phyloP scores from a whole-genome alignment of 805 yeast species.

The Kurtzmaniella fragi region DNA sequence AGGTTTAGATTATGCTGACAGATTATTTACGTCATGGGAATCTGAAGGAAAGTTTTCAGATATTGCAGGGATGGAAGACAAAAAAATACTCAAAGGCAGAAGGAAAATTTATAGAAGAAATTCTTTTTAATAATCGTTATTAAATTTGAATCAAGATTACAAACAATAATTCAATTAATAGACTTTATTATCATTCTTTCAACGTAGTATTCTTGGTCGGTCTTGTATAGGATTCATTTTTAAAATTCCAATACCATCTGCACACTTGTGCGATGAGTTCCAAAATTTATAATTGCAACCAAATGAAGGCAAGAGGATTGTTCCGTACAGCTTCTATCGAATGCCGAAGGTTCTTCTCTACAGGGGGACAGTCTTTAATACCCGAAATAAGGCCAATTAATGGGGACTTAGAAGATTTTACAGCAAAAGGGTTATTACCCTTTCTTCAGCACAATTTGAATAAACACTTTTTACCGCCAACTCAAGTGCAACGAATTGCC shows the following conservation, averaged over 20 bases:
- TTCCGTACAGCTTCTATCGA: neutral
- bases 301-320: neutral
- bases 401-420: constrained; percentile 12
- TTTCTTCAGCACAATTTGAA: constrained; percentile 18
- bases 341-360: neutral
- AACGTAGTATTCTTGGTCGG: too few relatives aligned
- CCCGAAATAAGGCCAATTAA: neutral
- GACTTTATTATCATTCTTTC: too few relatives aligned
- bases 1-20: constrained; percentile 71
- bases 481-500: neutral
- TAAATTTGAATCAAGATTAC: neutral
- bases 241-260: too few relatives aligned
- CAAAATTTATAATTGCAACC: neutral
- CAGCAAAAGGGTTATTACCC: constrained; percentile 17
- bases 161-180: too few relatives aligned
- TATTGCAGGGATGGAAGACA: constrained; percentile 47
- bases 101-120: constrained; percentile 50
- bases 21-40: constrained; percentile 48
- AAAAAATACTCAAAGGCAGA: constrained; percentile 13
- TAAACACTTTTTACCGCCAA: constrained; percentile 4
- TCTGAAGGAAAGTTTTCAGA: constrained; percentile 52
- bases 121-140: constrained; percentile 38
- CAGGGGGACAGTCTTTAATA: too few relatives aligned
- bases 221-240: too few relatives aligned
- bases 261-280: neutral